Evolutionary conservation across 169 alveolate species (phyloP).

Genomic region (Plasmodium berghei): DNA sequence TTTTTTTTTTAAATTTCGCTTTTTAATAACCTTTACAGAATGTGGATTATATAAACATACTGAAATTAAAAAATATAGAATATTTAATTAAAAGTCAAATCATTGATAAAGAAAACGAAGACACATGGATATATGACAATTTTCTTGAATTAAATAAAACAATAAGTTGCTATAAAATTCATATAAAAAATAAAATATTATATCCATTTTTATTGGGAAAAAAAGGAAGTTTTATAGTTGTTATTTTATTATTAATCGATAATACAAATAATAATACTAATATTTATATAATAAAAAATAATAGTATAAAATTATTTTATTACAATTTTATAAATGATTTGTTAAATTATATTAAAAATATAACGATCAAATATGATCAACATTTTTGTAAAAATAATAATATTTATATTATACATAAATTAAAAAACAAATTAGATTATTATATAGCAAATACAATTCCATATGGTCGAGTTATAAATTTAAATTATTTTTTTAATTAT

Average conservation of each 20-base stretch:
- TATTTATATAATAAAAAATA: not conserved
- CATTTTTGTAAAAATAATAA: not conserved
- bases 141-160: slow-evolving; percentile 34
- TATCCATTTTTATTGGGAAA: slow-evolving; percentile 18
- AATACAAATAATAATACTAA: not conserved
- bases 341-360: slow-evolving; percentile 15
- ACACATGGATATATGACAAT: not conserved
- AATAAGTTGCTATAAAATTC: slow-evolving; percentile 5
- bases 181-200: slow-evolving; percentile 27
- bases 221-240: not conserved
- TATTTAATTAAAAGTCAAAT: slow-evolving; percentile 22
- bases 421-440: slow-evolving; percentile 6
- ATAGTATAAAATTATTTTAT: slow-evolving; percentile 28
- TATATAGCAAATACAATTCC: slow-evolving; percentile 27
- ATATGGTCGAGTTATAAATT: slow-evolving; percentile 7
- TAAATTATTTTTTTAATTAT: slow-evolving; percentile 21
- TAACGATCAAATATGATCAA: not conserved
- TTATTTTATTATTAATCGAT: slow-evolving; percentile 29
- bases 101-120: slow-evolving; percentile 13
- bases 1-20: not conserved
- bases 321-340: slow-evolving; percentile 37
- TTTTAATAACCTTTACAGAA: slow-evolving; percentile 7
- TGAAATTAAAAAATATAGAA: slow-evolving; percentile 16
- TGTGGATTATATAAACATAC: slow-evolving; percentile 10
- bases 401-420: slow-evolving; percentile 10